Evolutionary conservation across 83 land plant species (phyloP).

Genomic region (Picea abies): DNA sequence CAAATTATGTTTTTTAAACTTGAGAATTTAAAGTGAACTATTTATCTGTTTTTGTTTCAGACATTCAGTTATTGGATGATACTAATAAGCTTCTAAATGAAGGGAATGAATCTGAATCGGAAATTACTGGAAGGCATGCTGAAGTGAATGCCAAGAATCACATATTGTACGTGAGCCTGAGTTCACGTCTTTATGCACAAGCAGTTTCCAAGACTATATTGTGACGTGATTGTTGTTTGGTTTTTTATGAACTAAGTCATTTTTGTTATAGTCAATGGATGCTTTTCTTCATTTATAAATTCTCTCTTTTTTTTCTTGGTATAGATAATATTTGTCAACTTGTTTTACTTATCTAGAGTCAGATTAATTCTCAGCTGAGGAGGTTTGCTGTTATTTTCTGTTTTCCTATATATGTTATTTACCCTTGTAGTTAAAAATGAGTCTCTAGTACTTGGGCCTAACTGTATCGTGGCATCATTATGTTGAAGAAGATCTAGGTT

Average conservation of each 20-base stretch:
- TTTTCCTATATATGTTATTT: no score
- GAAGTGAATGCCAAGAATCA: slow-evolving; percentile 8
- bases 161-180: background rate
- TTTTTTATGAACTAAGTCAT: background rate
- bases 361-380: no score
- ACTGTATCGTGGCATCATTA: no score
- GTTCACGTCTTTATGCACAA: background rate
- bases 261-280: background rate
- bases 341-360: no score
- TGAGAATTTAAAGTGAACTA: background rate
- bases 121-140: background rate
- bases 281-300: background rate
- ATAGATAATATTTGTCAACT: no score
- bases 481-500: no score
- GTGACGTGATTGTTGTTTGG: background rate
- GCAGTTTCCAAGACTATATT: background rate
- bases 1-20: background rate
- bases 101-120: background rate
- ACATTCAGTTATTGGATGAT: slow-evolving; percentile 5
- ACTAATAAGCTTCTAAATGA: background rate
- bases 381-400: no score
- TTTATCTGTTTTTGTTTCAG: background rate
- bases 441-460: no score
- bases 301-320: no score
- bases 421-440: no score